Evolutionary conservation across 1,284 basidiomycete species (phyloP).

Genomic region (Inonotus obliquus): DNA sequence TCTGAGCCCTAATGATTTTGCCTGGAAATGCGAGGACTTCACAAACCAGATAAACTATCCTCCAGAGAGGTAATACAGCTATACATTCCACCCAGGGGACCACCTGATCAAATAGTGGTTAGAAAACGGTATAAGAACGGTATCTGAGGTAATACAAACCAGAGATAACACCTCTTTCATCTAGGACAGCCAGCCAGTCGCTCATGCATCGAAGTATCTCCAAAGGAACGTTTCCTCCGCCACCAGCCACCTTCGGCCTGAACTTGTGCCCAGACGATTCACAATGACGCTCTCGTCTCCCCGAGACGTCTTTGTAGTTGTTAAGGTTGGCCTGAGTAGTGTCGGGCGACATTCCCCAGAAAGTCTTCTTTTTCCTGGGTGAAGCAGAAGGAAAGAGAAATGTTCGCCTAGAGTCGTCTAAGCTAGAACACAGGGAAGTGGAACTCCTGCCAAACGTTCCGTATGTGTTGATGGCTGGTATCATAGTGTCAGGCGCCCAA

Average conservation of each 20-base stretch:
- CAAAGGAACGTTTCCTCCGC: constrained; percentile 44
- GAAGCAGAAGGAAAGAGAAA: constrained; percentile 19
- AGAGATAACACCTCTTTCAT: constrained; percentile 49
- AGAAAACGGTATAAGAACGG: neutral
- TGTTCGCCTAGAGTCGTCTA: constrained; percentile 13
- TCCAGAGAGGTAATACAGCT: constrained; percentile 47
- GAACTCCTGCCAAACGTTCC: constrained; percentile 38
- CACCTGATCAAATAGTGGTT: constrained; percentile 31
- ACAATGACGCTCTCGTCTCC: neutral
- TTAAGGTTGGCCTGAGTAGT: neutral
- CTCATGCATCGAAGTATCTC: constrained; percentile 50
- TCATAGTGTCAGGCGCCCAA: constrained; percentile 26
- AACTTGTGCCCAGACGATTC: constrained; percentile 26
- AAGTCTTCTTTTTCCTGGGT: neutral
- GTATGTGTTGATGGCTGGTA: constrained; percentile 46
- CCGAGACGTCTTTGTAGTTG: neutral
- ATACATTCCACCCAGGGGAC: constrained; percentile 47
- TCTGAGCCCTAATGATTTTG: neutral
- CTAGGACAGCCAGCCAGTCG: constrained; percentile 53
- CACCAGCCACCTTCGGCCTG: constrained; percentile 35
- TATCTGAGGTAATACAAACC: constrained; percentile 30
- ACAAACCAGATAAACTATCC: constrained; percentile 46
- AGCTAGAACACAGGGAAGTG: constrained; percentile 12
- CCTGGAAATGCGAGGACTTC: neutral
- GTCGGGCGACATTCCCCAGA: neutral